phyloP scores from a whole-genome alignment of 805 yeast genomes.

The Maudiozyma pseudohumilis region DNA sequence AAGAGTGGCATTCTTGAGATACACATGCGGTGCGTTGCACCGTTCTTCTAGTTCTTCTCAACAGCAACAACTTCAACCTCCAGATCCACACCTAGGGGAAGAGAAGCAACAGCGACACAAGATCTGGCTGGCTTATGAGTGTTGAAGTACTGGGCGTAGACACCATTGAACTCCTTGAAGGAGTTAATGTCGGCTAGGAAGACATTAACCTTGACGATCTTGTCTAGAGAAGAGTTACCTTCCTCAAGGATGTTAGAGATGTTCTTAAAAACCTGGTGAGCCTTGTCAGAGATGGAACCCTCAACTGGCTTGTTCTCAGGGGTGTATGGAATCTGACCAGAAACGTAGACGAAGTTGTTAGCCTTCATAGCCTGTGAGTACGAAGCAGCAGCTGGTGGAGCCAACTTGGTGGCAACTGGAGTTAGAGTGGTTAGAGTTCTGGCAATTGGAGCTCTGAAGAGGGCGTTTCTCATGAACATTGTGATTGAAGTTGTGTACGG shows the following conservation, averaged over 20 bases:
- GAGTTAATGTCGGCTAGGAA: slow-evolving; percentile 83
- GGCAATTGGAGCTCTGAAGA: slow-evolving; percentile 12
- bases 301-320: slow-evolving; percentile 68
- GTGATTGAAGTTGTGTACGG: no score
- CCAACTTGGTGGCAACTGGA: slow-evolving; percentile 58
- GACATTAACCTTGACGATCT: slow-evolving; percentile 75
- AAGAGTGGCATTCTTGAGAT: no score
- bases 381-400: slow-evolving; percentile 95
- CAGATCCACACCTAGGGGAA: slow-evolving; percentile 74
- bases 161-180: slow-evolving; percentile 75
- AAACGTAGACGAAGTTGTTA: slow-evolving; percentile 76
- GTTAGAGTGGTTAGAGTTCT: slow-evolving; percentile 15
- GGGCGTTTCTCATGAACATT: slow-evolving; percentile 15
- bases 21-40: no score
- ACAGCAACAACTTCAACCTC: slow-evolving; percentile 90
- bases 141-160: slow-evolving; percentile 65
- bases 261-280: slow-evolving; percentile 62
- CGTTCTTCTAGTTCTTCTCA: slow-evolving; percentile 36
- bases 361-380: slow-evolving; percentile 92
- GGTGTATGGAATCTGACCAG: slow-evolving; percentile 90
- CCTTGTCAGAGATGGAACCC: slow-evolving; percentile 64
- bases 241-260: slow-evolving; percentile 65
- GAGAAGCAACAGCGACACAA: slow-evolving; percentile 84
- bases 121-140: slow-evolving; percentile 90
- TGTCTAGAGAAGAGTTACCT: slow-evolving; percentile 71